A percentile compares a stretch with the other conserved stretches of the same genome.
These are phyloP conservation scores for Cinnamomum micranthum DNA, from an alignment of 164 flowering plant species.

Conservation along the genomic window DNA sequence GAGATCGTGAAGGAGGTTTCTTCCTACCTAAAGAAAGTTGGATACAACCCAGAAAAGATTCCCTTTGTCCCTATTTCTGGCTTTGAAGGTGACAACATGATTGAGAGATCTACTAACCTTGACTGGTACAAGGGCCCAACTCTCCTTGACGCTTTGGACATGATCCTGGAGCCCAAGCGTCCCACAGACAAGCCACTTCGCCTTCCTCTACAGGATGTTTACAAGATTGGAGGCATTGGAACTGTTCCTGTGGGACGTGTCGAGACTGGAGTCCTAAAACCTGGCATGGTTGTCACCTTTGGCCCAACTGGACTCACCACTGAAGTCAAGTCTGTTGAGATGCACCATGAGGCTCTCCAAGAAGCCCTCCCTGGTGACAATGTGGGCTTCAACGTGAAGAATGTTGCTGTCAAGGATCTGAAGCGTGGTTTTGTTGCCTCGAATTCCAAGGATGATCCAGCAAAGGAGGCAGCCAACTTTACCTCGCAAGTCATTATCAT, in stretches of 20 bases:
- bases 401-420: conserved; percentile 17
- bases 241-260: conserved; percentile 24
- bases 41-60: conserved; percentile 24
- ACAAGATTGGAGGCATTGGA: conserved; percentile 24
- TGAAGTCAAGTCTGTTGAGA: conserved; percentile 27
- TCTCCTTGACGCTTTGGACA: conserved; percentile 17
- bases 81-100: conserved; percentile 23
- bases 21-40: conserved; percentile 24
- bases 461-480: conserved; percentile 29
- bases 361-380: conserved; percentile 15
- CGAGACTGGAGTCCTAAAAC: conserved; percentile 17
- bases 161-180: conserved; percentile 18
- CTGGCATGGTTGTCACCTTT: conserved; percentile 22
- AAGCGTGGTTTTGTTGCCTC: conserved; percentile 27
- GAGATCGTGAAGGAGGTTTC: conserved; percentile 21
- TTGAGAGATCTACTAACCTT: conserved; percentile 18
- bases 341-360: conserved; percentile 23
- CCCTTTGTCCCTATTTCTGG: conserved; percentile 21
- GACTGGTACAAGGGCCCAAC: conserved; percentile 26
- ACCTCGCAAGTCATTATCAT: conserved; percentile 29
- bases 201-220: conserved; percentile 18
- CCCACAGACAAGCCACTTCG: conserved; percentile 22
- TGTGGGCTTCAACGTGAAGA: conserved; percentile 16
- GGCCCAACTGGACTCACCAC: conserved; percentile 24
- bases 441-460: conserved; percentile 25